A percentile compares a stretch with the other conserved stretches of the same genome.
Conservation (phyloP, 495 filamentous ascomycete species). For the Talaromyces thailandensis region DNA sequence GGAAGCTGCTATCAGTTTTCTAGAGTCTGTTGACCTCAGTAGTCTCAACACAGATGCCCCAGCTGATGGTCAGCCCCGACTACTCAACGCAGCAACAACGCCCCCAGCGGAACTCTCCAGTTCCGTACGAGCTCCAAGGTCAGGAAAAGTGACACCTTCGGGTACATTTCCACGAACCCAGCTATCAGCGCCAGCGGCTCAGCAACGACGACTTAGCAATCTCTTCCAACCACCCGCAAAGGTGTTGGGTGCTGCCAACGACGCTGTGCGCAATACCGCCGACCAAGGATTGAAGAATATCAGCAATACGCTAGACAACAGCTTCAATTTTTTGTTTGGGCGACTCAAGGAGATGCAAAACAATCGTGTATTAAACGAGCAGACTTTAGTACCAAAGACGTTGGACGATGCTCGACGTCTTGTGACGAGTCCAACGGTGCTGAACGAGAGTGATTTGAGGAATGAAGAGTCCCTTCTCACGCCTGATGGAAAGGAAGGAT, state of each 20-base stretch:
- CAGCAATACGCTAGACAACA: slow-evolving; percentile 74
- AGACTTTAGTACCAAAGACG: slow-evolving; percentile 64
- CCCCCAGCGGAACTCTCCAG: slow-evolving; percentile 27
- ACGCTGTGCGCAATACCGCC: slow-evolving; percentile 74
- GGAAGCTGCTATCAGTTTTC: slow-evolving; percentile 87
- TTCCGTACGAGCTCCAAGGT: slow-evolving; percentile 23
- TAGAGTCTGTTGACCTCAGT: slow-evolving; percentile 95
- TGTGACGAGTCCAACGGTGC: slow-evolving; percentile 57
- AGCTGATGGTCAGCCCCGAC: slow-evolving; percentile 52
- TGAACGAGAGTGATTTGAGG: slow-evolving; percentile 41
- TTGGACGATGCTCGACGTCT: slow-evolving; percentile 86
- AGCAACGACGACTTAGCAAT: slow-evolving; percentile 64
- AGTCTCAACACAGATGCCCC: slow-evolving; percentile 79
- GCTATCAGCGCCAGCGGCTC: slow-evolving; percentile 29
- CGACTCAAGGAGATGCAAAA: slow-evolving; percentile 63
- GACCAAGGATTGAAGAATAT: slow-evolving; percentile 89
- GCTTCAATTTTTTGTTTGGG: slow-evolving; percentile 89
- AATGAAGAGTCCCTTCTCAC: slow-evolving; percentile 39
- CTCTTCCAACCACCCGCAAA: slow-evolving; percentile 75
- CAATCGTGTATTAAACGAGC: slow-evolving; percentile 26
- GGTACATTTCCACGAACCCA: slow-evolving; percentile 33
- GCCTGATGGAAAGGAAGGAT: slow-evolving; percentile 27
- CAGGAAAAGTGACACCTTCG: slow-evolving; percentile 22
- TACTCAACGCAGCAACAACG: slow-evolving; percentile 42
- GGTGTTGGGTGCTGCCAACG: slow-evolving; percentile 71